Base-by-base conservation (phyloP, 2,329 filamentous ascomycete genomes). In the Massarina eburnea region DNA sequence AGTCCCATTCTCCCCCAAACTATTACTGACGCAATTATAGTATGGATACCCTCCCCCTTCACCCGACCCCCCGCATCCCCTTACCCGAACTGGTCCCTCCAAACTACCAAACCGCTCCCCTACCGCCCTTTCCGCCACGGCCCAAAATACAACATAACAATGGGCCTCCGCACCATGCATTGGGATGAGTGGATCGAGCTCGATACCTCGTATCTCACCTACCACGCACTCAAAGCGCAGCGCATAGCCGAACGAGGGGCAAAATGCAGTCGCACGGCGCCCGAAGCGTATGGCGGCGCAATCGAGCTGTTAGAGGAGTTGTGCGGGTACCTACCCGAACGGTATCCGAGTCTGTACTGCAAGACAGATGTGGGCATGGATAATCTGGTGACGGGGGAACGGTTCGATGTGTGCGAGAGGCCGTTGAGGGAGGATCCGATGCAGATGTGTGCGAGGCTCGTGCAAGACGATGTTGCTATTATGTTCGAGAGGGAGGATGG, bases 181-280 rank as follows among this genome's bases (percentile, higher is more conserved):
- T 84, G 82, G 70, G 80, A 86, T 42, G 84, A 90, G 45, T 91
- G 88, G 88, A 90, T 92, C 60, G 88, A 95, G 70, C 80, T 95
- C 20, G 90, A 95, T 70, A 91, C 87, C 61, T 80, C 91, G 37
- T 95, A 82, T 65, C 78, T 83, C 1, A 81, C 80, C 42, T 95
- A 78, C 64, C 88, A 95, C 69, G 78, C 77, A 24, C 80, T 86
- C 53, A 95, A 95, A 70, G 77, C 80, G 1, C 72, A 73, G 12
- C 81, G 89, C 1, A 88, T 95, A 38, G 59, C 64, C 12, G 82
- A 88, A 51, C 80, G 89, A 0, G 86, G 83, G 1, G 51, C 69
- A 0, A 88, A 86, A 66, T 89, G 86, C 71, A 85, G 82, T 61
- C 71, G 71, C 12, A 92, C 88, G 0, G 80, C 83, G 2, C 84